A percentile compares a stretch with the other conserved stretches of the same genome.
These are phyloP conservation scores for Sclerotinia minor DNA, from an alignment of 2,329 filamentous ascomycete species.

Conservation along the genomic window DNA sequence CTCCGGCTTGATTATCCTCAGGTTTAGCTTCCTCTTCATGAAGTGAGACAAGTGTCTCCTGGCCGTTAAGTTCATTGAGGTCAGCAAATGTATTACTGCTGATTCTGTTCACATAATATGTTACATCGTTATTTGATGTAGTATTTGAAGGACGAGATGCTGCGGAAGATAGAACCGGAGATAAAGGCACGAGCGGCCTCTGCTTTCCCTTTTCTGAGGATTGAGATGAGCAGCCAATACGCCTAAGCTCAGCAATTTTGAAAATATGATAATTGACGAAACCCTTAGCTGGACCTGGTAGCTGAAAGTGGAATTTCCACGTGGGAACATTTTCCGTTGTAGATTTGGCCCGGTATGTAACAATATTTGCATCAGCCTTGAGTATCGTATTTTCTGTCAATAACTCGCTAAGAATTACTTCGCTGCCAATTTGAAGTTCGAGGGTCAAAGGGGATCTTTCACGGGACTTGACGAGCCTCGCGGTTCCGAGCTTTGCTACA, in stretches of 20 bases:
- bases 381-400: slow-evolving; percentile 3
- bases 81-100: slow-evolving; percentile 26
- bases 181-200: not conserved
- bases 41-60: slow-evolving; percentile 24
- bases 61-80: slow-evolving; percentile 19
- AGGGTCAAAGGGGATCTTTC: slow-evolving; percentile 7
- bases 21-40: slow-evolving; percentile 11
- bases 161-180: not conserved
- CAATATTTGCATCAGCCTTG: slow-evolving; percentile 4
- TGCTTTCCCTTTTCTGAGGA: not conserved
- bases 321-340: slow-evolving; percentile 6
- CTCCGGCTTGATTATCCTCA: not conserved
- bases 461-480: slow-evolving; percentile 13
- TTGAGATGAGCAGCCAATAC: not conserved
- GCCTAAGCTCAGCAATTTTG: slow-evolving; percentile 3
- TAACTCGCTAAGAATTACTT: slow-evolving; percentile 23
- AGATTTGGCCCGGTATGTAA: slow-evolving; percentile 24
- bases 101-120: slow-evolving; percentile 22
- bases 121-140: not conserved
- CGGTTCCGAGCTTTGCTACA: not conserved
- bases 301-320: slow-evolving; percentile 28
- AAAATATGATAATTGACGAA: slow-evolving; percentile 12
- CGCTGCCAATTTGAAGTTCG: slow-evolving; percentile 7
- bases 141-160: not conserved
- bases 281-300: slow-evolving; percentile 19